These are phyloP conservation scores for Hirsutella thompsonii DNA, from an alignment of 2,329 filamentous ascomycete species.

Conservation along the genomic window DNA sequence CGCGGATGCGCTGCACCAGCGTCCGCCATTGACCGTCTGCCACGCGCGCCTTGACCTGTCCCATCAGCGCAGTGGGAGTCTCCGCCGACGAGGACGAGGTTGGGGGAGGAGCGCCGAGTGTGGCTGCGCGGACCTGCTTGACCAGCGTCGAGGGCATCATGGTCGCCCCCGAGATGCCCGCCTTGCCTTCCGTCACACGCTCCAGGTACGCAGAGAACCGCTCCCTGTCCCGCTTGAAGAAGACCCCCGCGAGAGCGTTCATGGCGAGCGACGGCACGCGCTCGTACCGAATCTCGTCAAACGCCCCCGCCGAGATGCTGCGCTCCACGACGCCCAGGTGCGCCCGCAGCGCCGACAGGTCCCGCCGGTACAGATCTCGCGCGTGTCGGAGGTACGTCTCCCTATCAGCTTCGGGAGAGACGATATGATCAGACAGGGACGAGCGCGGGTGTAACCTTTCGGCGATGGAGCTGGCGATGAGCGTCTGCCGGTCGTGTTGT, in stretches of 20 bases:
- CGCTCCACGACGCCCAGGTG: conserved; percentile 40
- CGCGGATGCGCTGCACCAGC: conserved; percentile 42
- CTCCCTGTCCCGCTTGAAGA: conserved; percentile 13
- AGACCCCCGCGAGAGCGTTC: conserved; percentile 35
- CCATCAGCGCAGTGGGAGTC: conserved; percentile 2
- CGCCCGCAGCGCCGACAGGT: conserved; percentile 37
- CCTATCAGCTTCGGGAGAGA: conserved; percentile 18
- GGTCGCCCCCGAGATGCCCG: conserved; percentile 40
- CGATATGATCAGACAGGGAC: conserved; percentile 12
- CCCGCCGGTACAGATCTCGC: conserved; percentile 38
- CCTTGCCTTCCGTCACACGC: conserved; percentile 32
- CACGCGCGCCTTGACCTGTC: conserved; percentile 21
- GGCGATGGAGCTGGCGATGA: conserved; percentile 42
- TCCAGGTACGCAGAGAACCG: conserved; percentile 7
- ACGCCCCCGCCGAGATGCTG: conserved; percentile 30
- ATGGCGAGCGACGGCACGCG: conserved; percentile 43
- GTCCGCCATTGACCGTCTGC: conserved; percentile 41
- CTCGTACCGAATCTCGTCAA: conserved; percentile 41
- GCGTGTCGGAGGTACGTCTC: conserved; percentile 39
- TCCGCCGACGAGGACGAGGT: neutral
- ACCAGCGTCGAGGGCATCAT: conserved; percentile 39
- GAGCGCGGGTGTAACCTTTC: conserved; percentile 34
- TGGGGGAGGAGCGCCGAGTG: neutral
- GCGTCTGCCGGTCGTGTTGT: conserved; percentile 46
- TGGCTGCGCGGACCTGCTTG: neutral